phyloP scores from a whole-genome alignment of 306 rosid species.

The Cotoneaster glaucophyllus region DNA sequence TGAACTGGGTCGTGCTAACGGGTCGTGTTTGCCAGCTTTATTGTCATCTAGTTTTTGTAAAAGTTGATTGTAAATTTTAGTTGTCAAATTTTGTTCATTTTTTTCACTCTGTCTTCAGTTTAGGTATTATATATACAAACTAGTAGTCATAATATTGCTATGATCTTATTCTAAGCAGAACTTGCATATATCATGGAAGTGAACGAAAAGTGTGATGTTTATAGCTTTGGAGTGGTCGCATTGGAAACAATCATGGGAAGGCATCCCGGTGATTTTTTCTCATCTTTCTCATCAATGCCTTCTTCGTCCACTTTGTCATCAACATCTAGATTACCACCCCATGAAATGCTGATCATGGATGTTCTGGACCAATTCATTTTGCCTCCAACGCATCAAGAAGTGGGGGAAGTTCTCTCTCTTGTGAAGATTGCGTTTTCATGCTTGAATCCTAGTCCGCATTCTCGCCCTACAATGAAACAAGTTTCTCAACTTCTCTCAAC shows the following conservation, averaged over 20 bases:
- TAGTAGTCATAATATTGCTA: background rate
- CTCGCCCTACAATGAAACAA: slow-evolving; percentile 10
- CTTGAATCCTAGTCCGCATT: background rate
- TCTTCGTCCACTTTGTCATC: background rate
- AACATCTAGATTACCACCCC: background rate
- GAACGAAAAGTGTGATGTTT: slow-evolving; percentile 4
- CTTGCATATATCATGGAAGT: slow-evolving; percentile 11
- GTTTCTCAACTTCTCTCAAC: background rate
- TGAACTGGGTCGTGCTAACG: too few relatives aligned
- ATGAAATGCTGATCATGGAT: background rate
- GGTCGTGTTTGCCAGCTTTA: too few relatives aligned
- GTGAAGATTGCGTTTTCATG: background rate
- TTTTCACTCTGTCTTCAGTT: too few relatives aligned
- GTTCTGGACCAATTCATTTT: slow-evolving; percentile 5
- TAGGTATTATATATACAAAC: too few relatives aligned
- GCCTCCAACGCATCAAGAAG: background rate
- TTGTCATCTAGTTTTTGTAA: too few relatives aligned
- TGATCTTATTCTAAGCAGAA: background rate
- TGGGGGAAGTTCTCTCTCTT: background rate
- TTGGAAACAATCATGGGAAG: slow-evolving; percentile 13
- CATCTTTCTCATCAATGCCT: background rate
- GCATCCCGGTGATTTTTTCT: background rate
- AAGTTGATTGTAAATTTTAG: too few relatives aligned
- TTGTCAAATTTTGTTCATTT: too few relatives aligned
- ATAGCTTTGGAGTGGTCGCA: slow-evolving; percentile 15